A percentile compares a stretch with the other conserved stretches of the same genome.
These are phyloP conservation scores for Chalaropsis ovoidea DNA, from an alignment of 2,329 filamentous ascomycete genomes.

Conservation along the genomic window DNA sequence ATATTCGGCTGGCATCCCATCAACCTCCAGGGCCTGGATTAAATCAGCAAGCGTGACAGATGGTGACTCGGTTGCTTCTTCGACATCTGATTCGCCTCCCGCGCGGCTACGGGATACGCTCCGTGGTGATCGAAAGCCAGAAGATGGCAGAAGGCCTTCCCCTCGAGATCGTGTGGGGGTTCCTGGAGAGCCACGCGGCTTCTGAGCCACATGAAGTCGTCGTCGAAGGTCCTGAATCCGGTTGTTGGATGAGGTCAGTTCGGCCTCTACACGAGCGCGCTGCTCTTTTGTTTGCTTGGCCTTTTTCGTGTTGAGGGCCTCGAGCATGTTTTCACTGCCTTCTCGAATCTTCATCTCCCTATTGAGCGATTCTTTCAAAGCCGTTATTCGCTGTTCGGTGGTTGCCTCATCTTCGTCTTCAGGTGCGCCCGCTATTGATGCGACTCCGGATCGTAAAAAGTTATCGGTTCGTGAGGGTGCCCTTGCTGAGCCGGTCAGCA, in stretches of 20 bases:
- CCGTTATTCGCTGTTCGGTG: constrained; percentile 63
- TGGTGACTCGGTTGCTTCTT: constrained; percentile 70
- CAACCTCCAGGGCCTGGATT: constrained; percentile 76
- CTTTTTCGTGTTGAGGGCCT: constrained; percentile 88
- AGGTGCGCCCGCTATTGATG: constrained; percentile 30
- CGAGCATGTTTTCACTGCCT: constrained; percentile 93
- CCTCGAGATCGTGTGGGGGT: constrained; percentile 46
- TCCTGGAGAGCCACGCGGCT: constrained; percentile 38
- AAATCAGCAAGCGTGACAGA: constrained; percentile 86
- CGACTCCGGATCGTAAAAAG: constrained; percentile 29
- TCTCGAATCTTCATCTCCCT: constrained; percentile 97
- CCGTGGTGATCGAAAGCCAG: constrained; percentile 46
- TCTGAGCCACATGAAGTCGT: constrained; percentile 51
- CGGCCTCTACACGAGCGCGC: constrained; percentile 67
- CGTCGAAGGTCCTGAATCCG: constrained; percentile 52
- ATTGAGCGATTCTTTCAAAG: constrained; percentile 73
- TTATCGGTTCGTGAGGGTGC: constrained; percentile 49
- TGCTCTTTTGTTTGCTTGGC: constrained; percentile 90
- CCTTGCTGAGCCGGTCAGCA: constrained; percentile 48
- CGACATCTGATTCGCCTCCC: constrained; percentile 50
- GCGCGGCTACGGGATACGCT: constrained; percentile 47
- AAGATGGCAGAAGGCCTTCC: constrained; percentile 39
- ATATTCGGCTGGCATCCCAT: constrained; percentile 83
- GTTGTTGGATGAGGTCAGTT: constrained; percentile 78
- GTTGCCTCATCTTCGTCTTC: constrained; percentile 49